Conservation (phyloP, 2,329 filamentous ascomycete species). For the Trichoderma gracile region DNA sequence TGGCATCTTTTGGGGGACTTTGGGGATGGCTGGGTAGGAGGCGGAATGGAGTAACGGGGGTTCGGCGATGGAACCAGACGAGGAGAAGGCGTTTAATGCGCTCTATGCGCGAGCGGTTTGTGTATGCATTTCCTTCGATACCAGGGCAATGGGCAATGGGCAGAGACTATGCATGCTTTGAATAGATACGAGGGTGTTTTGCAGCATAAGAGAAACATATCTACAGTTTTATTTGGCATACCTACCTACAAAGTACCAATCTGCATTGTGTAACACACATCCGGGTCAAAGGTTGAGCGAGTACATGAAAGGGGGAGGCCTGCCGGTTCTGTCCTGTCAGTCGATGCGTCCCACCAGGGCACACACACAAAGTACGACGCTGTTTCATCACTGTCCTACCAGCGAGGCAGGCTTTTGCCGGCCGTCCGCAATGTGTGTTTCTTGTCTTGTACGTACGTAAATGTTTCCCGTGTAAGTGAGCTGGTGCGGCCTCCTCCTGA, state of each 20-base stretch:
- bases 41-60: not conserved
- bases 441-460: not conserved
- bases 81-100: conserved; percentile 10
- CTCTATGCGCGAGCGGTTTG: not conserved
- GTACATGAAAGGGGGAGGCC: too few relatives aligned
- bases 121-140: not conserved
- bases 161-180: not conserved
- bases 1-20: not conserved
- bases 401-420: not conserved
- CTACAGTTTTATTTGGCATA: too few relatives aligned
- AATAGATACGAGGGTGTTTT: not conserved
- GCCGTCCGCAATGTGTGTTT: not conserved
- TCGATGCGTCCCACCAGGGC: not conserved
- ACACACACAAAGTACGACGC: not conserved
- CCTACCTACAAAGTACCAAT: too few relatives aligned
- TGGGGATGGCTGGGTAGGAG: conserved; percentile 2
- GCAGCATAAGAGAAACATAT: not conserved
- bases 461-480: not conserved
- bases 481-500: not conserved
- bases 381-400: not conserved
- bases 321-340: not conserved
- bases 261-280: too few relatives aligned
- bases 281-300: not conserved
- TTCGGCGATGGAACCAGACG: not conserved
- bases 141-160: not conserved